Evolutionary conservation across 1,284 basidiomycete genomes (phyloP).

Genomic region (Malassezia brasiliensis): DNA sequence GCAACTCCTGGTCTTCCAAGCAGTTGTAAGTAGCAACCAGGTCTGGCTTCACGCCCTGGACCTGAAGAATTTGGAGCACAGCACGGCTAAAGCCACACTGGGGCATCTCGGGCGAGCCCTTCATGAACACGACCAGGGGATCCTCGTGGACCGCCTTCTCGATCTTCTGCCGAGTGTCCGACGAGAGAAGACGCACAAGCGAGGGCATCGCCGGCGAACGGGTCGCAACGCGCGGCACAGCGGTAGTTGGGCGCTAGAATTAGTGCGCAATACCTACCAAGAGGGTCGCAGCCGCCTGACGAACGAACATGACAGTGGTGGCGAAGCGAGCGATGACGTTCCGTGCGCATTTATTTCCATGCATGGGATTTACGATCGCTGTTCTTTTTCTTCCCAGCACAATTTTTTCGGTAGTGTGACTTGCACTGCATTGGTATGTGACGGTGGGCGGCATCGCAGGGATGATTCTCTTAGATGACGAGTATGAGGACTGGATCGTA

Average conservation of each 20-base stretch:
- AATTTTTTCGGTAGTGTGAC: no score
- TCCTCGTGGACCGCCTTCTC: constrained; percentile 56
- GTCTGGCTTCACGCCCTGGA: constrained; percentile 65
- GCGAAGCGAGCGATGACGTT: background rate
- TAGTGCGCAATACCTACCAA: constrained; percentile 4
- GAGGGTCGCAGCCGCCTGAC: constrained; percentile 6
- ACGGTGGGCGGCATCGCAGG: constrained; percentile 1
- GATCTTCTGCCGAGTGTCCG: constrained; percentile 52
- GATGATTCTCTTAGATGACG: constrained; percentile 43
- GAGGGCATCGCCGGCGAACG: constrained; percentile 1
- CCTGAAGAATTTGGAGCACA: constrained; percentile 76
- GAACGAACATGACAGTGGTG: constrained; percentile 9
- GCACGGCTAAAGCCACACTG: constrained; percentile 86
- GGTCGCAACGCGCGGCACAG: background rate
- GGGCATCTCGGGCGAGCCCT: constrained; percentile 64
- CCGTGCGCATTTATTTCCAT: background rate
- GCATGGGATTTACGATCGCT: background rate
- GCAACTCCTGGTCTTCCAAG: constrained; percentile 71
- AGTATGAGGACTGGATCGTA: constrained; percentile 34
- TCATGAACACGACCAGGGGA: constrained; percentile 88
- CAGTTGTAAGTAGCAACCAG: constrained; percentile 64
- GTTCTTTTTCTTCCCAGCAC: background rate
- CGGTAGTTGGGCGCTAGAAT: constrained; percentile 5
- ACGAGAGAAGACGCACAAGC: constrained; percentile 48
- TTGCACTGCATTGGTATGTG: background rate